Base-by-base conservation (phyloP, 441 rosid species). In the Populus tomentosa region DNA sequence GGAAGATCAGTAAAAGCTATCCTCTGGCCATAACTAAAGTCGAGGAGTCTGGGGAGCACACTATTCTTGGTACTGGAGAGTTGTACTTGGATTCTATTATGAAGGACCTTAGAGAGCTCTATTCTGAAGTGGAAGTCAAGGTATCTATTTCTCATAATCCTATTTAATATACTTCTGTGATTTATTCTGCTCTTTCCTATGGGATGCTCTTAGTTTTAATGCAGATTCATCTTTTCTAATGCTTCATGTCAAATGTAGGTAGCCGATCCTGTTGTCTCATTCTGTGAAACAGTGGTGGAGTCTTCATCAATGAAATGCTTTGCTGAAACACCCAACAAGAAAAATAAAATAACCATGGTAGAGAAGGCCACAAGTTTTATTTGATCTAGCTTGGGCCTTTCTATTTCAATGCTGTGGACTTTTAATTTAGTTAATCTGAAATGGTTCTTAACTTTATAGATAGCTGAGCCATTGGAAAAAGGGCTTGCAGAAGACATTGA, bases 111-210 rank as follows among this genome's bases (percentile, higher is more conserved):
- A 89, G 99, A 82, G 99, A 95, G 86, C 93, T 95, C 70, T 95
- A 94, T 82, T 92, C 99, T 77, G 99, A 95, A 86, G 99, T 94
- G 69, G 99, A 95, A 91, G 99, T 95, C 74, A 95, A 95, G 98
- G 99, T 92, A 80, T 64, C 21, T 70, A 65, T 72, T 71, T 81
- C 63, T 74, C 61, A 38, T 46, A 46, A 36, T 3, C 53, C 70
- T 78, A 30, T 36, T 80, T 7, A 18, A 70, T 71, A 70, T 67
- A 30, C n/a, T 67, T 72, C 46, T 56, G 42, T 79, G 38, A 23
- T 66, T 36, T 81, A 68, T 63, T 36, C 66, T 4, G 59, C 26
- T 42, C 26, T n/a, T 62, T 69, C 65, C 23, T 76, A 10, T 21
- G 68, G 35, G 14, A 30, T 24, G 13, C 46, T 65, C 68, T 68